Base-by-base conservation (phyloP, 495 filamentous ascomycete species). In the Trichoderma reesei region DNA sequence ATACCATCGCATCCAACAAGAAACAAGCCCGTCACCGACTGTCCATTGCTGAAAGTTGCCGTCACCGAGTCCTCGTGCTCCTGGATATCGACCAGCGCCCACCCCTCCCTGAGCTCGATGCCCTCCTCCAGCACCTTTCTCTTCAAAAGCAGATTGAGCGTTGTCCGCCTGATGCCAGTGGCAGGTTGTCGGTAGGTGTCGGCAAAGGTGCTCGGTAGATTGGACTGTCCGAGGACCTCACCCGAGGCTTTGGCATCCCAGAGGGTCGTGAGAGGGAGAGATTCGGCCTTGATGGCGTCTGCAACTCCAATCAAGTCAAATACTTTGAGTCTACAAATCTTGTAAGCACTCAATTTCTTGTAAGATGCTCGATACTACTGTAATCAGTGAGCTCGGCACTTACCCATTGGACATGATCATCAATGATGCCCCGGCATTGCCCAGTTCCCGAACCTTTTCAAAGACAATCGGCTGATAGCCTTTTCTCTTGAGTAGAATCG, bases 401-500 rank as follows among this genome's bases (percentile, higher is more conserved):
- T 63, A 70, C 70, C 70, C 70, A 38, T 72, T 72, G 14, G 70
- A 65, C 59, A 66, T 63, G 1, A 72, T 54, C 65, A 68, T 65
- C 34, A 72, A 48, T 1, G 68, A 68, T n/a, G 70, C 68, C 7
- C 70, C 70, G 2, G 65, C 68, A 65, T 68, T 67, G 8, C 68
- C 65, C 36, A 69, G 51, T 8, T 64, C 48, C 9, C 18, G 56
- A 36, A 70, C 66, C 48, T 68, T 70, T 56, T 72, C 69, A 61
- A 72, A 70, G 11, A 72, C 70, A 26, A 72, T 66, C 1, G 70
- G 70, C 6, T 64, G 54, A 63, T 72, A 72, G 9, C 70, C 70
- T 39, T 70, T 70, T 41, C 44, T 44, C 44, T 70, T 62, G 10
- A 68, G 61, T 6, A 72, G 59, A 31, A 67, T 33, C 5, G 63